Evolutionary conservation across 2,329 filamentous ascomycete species (phyloP), one percentile per base, ranked within the genome.

Genomic region (Rugonectria rugulosa): DNA sequence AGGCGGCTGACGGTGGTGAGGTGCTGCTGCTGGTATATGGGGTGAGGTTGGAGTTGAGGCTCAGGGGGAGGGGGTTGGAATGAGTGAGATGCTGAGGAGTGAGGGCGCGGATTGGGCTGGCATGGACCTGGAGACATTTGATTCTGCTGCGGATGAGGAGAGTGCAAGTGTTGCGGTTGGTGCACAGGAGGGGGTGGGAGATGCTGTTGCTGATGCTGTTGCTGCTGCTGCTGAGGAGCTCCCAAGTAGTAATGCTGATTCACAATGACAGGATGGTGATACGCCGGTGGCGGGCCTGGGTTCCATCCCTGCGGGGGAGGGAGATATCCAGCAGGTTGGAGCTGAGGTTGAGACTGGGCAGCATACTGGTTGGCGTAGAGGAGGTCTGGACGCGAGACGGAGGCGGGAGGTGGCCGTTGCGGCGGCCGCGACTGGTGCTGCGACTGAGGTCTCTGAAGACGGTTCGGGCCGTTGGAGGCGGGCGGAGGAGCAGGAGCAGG

Each of bases 181-280:
- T 23, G 19, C 19, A 23, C 2, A 6, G 36, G 36, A 23, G 36
- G 36, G 12, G 36, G 36, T 20, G 19, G 5, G 12, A 9, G 46
- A 24, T 40, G 45, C 11, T 48, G 46, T 8, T 32, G 46, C 26
- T 47, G 36, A 7, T 58, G 57, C 4, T 58, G 51, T 12, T 58
- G 48, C 11, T 51, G 40, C 0, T 37, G 29, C 24, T 41, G 24
- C 31, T 41, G 32, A n/a, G 43, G 56, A 3, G 31, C 43, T 7
- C 52, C 58, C 40, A 81, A 63, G 59, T 83, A 81, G 64, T 82
- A 82, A 60, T 83, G 74, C 55, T 83, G 79, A 57, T 82, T 81
- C 43, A 83, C 78, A 23, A 83, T 73, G 48, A 83, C 76, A 7
- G 79, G 64, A 6, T 65, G 77, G 21, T 71, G 72, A n/a, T 60